These are phyloP conservation scores for Digitaria exilis DNA, from an alignment of 202 grass and related monocot species.

Conservation along the genomic window DNA sequence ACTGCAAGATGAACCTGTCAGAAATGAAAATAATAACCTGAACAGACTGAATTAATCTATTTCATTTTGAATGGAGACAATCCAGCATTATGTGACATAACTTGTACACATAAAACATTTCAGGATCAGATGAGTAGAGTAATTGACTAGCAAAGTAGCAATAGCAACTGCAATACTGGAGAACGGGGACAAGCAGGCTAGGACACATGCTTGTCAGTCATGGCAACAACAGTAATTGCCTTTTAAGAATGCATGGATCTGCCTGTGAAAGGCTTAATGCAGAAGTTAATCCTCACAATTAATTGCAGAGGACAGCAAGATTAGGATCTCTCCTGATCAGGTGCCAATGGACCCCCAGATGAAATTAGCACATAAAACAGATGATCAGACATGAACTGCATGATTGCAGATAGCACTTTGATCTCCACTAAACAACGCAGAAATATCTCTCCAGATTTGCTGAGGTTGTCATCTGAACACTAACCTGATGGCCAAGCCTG, in stretches of 20 bases:
- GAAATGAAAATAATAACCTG: not conserved
- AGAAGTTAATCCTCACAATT: not conserved
- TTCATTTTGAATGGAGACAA: not conserved
- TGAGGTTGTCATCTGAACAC: not conserved
- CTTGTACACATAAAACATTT: not conserved
- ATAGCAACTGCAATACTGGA: not conserved
- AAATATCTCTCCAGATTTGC: conserved; percentile 6
- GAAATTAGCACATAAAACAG: not conserved
- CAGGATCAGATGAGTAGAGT: not conserved
- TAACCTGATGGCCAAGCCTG: not conserved
- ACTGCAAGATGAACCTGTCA: not conserved
- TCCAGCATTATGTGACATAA: not conserved
- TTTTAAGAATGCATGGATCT: not conserved
- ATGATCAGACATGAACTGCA: not conserved
- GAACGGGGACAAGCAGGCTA: not conserved
- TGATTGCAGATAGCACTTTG: not conserved
- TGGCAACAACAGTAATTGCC: not conserved
- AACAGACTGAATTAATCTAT: not conserved
- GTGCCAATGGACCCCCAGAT: not conserved
- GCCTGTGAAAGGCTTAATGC: not conserved
- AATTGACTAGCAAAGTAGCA: not conserved
- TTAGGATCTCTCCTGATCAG: conserved; percentile 16
- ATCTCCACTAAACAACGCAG: not conserved
- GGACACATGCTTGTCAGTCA: not conserved
- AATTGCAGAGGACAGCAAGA: not conserved